Evolutionary conservation across 2,329 filamentous ascomycete species (phyloP), one percentile per base, ranked within the genome.

Genomic region (Colletotrichum sublineola): DNA sequence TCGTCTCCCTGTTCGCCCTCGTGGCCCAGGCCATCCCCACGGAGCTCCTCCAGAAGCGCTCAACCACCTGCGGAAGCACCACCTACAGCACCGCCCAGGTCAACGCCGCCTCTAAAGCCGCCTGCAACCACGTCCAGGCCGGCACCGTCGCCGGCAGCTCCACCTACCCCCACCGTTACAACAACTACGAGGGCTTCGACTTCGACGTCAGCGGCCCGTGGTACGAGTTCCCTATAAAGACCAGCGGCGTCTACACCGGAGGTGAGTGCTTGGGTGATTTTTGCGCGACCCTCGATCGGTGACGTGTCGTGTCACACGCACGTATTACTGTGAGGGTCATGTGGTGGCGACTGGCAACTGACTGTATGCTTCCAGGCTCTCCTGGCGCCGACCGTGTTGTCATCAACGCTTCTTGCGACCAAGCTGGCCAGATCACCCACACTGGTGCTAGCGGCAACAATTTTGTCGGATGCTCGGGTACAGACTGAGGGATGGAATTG

Each of bases 321-420:
- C 8, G 1, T n/a, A 36, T 24, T 24, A 7, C 18, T 1, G 20
- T 4, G n/a, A 24, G 46, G 3, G n/a, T 50, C 46, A 29, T 9
- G 46, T 6, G 1, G n/a, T 50, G 20, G 11, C 12, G 33, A 4
- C 55, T 15, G 9, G 40, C 46, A 15, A 38, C 40, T 44, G 14
- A 68, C 52, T 55, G 31, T 24, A 24, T 46, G 38, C 71, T 33
- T n/a, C n/a, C 58, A 87, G 89, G 89, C 33, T 87, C 86, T 0
- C 91, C 92, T 0, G 91, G 92, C 44, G 82, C 92, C 31, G 91
- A 93, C 78, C 89, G 92, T 63, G 89, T 93, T 67, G 79, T 93
- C 15, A 90, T 93, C 82, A 91, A 89, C 77, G 84, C 77, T 0
- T 74, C 80, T n/a, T 88, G 91, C 76, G 71, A 85, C 69, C 85